phyloP scores from a whole-genome alignment of 495 filamentous ascomycete species.

The Neurospora intermedia region DNA sequence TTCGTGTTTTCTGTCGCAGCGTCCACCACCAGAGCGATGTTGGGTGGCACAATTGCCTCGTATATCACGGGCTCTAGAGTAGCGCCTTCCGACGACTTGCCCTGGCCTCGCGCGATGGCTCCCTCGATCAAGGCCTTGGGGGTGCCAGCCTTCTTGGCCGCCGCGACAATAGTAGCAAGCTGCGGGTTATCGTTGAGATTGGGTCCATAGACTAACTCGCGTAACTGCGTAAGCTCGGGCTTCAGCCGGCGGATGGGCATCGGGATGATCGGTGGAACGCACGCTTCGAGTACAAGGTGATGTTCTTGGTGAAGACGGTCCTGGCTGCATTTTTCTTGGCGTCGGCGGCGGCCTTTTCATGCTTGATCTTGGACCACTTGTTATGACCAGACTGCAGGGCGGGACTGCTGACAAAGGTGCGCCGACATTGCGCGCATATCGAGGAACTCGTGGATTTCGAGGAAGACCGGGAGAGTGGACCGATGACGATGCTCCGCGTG shows the following conservation, averaged over 20 bases:
- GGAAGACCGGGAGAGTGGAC: not conserved
- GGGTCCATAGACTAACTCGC: constrained; percentile 44
- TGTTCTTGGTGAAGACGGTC: constrained; percentile 34
- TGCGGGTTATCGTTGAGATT: constrained; percentile 63
- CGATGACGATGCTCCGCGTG: not conserved
- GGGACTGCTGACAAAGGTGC: constrained; percentile 43
- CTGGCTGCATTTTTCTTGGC: constrained; percentile 41
- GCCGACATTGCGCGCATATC: constrained; percentile 34
- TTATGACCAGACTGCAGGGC: constrained; percentile 60
- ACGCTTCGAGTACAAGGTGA: constrained; percentile 44
- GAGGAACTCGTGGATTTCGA: constrained; percentile 5
- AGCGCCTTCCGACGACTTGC: constrained; percentile 57
- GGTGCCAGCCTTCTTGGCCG: constrained; percentile 76
- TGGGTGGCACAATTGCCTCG: constrained; percentile 71
- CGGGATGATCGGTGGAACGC: constrained; percentile 11
- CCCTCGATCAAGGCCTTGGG: constrained; percentile 75
- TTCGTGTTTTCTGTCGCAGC: constrained; percentile 68
- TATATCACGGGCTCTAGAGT: constrained; percentile 64
- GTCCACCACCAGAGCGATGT: constrained; percentile 69
- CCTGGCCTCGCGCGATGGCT: constrained; percentile 81
- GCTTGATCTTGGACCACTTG: constrained; percentile 89
- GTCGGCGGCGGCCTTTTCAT: constrained; percentile 83
- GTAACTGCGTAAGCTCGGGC: not conserved
- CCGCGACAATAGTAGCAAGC: constrained; percentile 56
- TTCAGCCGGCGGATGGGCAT: constrained; percentile 9